Evolutionary conservation across 768 basidiomycete species (phyloP).

Genomic region (Galerina marginata): DNA sequence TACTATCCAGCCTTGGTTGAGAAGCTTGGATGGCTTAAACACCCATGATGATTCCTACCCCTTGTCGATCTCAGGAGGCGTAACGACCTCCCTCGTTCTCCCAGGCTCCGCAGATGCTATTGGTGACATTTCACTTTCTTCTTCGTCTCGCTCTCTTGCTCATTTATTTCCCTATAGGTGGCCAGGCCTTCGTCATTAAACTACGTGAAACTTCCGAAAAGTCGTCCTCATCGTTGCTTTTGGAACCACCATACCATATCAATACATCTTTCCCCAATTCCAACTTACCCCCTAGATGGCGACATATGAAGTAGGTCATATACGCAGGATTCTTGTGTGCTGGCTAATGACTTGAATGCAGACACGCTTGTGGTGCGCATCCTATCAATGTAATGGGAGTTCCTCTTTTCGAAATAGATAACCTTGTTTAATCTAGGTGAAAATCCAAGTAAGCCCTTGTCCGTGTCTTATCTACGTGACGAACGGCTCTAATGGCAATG

Average conservation of each 20-base stretch:
- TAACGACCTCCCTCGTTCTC: slow-evolving; percentile 77
- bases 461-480: neutral
- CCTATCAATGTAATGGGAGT: neutral
- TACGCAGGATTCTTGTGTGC: neutral
- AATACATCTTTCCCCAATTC: slow-evolving; percentile 53
- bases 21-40: slow-evolving; percentile 80
- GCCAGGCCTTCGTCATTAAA: slow-evolving; percentile 61
- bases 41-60: slow-evolving; percentile 78
- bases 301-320: slow-evolving; percentile 72
- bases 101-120: slow-evolving; percentile 77
- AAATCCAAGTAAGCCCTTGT: slow-evolving; percentile 50
- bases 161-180: slow-evolving; percentile 16
- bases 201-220: slow-evolving; percentile 73
- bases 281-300: slow-evolving; percentile 60
- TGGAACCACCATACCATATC: slow-evolving; percentile 75
- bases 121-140: slow-evolving; percentile 38
- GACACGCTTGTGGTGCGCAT: slow-evolving; percentile 61
- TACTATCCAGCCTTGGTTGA: slow-evolving; percentile 62
- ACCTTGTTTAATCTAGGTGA: slow-evolving; percentile 43
- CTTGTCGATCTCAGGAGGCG: slow-evolving; percentile 76
- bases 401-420: neutral
- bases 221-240: slow-evolving; percentile 72
- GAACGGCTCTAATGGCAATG: neutral
- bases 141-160: neutral
- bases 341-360: slow-evolving; percentile 23